These are phyloP conservation scores for Salix purpurea DNA, from an alignment of 345 rosid genomes.

Conservation along the genomic window DNA sequence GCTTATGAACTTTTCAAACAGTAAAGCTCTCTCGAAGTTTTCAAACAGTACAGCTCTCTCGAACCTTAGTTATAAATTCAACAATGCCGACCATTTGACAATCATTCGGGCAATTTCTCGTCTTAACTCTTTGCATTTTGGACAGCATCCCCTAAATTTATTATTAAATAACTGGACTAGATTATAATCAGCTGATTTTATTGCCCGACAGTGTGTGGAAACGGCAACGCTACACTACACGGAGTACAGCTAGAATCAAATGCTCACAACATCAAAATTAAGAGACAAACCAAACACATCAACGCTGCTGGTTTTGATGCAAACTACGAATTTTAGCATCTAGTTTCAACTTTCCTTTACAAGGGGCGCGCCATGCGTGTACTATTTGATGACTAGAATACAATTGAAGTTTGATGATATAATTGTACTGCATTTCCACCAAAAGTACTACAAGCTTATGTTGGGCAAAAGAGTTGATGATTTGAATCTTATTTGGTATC, in stretches of 20 bases:
- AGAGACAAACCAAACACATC: neutral
- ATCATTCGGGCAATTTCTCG: neutral
- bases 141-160: neutral
- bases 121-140: neutral
- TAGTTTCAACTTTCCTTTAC: constrained; percentile 7
- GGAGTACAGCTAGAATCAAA: neutral
- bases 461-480: neutral
- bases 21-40: neutral
- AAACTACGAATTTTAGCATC: constrained; percentile 1
- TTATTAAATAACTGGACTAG: neutral
- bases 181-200: neutral
- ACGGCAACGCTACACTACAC: neutral
- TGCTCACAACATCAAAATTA: neutral
- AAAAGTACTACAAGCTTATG: neutral
- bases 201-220: neutral
- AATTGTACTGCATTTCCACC: neutral
- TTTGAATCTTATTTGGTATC: neutral
- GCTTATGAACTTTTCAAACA: neutral
- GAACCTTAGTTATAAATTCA: neutral
- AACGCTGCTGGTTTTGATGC: constrained; percentile 3
- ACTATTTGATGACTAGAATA: neutral
- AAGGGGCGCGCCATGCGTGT: constrained; percentile 2
- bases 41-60: neutral
- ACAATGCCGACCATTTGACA: constrained; percentile 9
- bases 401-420: neutral